phyloP scores from a whole-genome alignment of 169 alveolate species.

The Sarcocystis neurona region DNA sequence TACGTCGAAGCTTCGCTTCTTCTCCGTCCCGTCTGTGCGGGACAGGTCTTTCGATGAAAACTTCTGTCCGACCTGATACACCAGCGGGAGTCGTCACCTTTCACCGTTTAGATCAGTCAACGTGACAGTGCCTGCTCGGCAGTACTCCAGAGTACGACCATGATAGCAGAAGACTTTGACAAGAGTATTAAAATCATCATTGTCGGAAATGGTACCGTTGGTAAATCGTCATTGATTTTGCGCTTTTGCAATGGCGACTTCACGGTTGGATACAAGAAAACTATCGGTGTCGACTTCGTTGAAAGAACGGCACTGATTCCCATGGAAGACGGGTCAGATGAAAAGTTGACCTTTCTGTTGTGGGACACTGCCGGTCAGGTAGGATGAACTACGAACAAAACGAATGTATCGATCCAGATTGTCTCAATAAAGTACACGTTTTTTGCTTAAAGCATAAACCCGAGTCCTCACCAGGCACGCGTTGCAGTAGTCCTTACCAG shows the following conservation, averaged over 20 bases:
- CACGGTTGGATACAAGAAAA: conserved; percentile 56
- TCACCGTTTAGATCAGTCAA: too few relatives aligned
- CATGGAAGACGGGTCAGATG: conserved; percentile 14
- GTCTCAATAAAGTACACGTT: too few relatives aligned
- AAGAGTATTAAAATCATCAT: conserved; percentile 64
- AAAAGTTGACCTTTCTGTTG: conserved; percentile 66
- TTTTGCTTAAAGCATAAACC: too few relatives aligned
- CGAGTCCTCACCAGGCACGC: too few relatives aligned
- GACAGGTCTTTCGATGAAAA: too few relatives aligned
- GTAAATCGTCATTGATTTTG: conserved; percentile 68
- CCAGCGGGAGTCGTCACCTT: too few relatives aligned
- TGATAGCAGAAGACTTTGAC: conserved; percentile 68
- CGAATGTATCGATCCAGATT: too few relatives aligned
- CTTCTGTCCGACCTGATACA: too few relatives aligned
- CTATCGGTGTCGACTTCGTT: conserved; percentile 55
- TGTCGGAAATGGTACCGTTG: conserved; percentile 71
- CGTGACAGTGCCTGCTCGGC: too few relatives aligned
- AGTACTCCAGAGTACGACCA: conserved; percentile 3
- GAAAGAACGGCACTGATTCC: conserved; percentile 12
- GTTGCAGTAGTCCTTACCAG: too few relatives aligned
- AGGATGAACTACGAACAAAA: background rate
- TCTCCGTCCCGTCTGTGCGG: too few relatives aligned
- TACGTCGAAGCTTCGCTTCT: too few relatives aligned
- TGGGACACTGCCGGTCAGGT: conserved; percentile 89
- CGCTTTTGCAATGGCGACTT: conserved; percentile 64